These are phyloP conservation scores for Forsythia viridissima DNA, from an alignment of 257 asterid species.

Conservation along the genomic window DNA sequence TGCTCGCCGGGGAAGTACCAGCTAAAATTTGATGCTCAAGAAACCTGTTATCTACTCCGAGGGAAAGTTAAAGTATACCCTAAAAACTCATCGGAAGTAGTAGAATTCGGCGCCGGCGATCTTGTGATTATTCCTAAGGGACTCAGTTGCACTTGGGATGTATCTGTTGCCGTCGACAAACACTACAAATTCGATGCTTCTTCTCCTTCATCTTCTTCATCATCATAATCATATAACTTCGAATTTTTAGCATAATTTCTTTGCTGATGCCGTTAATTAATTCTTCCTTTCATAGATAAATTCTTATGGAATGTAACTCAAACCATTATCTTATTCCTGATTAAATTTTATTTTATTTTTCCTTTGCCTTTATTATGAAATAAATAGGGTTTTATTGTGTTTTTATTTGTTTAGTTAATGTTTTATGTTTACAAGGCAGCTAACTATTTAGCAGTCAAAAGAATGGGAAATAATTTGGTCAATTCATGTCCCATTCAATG, in stretches of 20 bases:
- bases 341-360: too few species aligned
- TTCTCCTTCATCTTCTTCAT: neutral
- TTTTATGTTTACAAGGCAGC: neutral
- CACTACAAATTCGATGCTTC: slow-evolving; percentile 77
- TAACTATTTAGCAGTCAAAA: slow-evolving; percentile 36
- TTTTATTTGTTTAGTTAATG: too few species aligned
- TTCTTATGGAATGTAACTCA: neutral
- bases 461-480: slow-evolving; percentile 29
- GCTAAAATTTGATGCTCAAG: slow-evolving; percentile 72
- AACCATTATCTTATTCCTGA: neutral
- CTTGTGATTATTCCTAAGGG: slow-evolving; percentile 82
- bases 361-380: neutral
- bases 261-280: neutral
- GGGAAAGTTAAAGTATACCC: slow-evolving; percentile 77
- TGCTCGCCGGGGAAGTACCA: slow-evolving; percentile 86
- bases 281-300: neutral
- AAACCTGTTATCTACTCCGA: slow-evolving; percentile 72
- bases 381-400: neutral
- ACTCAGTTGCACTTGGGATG: slow-evolving; percentile 93
- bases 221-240: neutral
- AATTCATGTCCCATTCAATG: slow-evolving; percentile 9
- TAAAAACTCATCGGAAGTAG: slow-evolving; percentile 51
- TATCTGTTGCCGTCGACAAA: slow-evolving; percentile 68
- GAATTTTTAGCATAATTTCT: neutral
- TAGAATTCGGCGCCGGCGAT: slow-evolving; percentile 88